Conservation (phyloP, 257 asterid species). For the Cynanchum wilfordii region DNA sequence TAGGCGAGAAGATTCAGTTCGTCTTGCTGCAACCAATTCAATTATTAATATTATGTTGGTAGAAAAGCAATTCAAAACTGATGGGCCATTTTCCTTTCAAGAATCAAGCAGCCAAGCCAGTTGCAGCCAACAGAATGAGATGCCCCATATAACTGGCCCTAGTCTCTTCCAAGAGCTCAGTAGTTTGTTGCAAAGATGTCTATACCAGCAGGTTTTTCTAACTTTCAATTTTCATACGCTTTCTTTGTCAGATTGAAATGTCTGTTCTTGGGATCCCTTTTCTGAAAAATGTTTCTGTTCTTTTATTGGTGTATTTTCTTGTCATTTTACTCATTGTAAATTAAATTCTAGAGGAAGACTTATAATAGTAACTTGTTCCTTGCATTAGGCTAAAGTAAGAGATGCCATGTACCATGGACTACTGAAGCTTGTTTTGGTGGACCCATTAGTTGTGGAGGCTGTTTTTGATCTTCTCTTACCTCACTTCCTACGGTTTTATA, state of each 20-base stretch:
- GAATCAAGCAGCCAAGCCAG: conserved; percentile 93
- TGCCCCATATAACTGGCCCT: conserved; percentile 32
- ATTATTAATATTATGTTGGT: conserved; percentile 63
- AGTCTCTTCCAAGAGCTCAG: conserved; percentile 76
- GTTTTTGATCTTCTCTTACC: conserved; percentile 64
- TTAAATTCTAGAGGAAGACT: not conserved
- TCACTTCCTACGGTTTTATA: conserved; percentile 66
- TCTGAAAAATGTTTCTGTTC: not conserved
- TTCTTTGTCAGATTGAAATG: not conserved
- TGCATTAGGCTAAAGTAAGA: conserved; percentile 61
- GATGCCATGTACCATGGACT: conserved; percentile 62
- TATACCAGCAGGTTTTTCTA: conserved; percentile 68
- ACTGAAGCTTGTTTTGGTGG: conserved; percentile 73
- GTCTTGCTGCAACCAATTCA: conserved; percentile 63
- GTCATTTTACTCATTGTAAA: not conserved
- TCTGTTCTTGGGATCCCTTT: not conserved
- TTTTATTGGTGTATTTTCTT: conserved; percentile 1
- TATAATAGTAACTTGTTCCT: conserved; percentile 3
- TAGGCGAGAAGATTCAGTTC: conserved; percentile 72
- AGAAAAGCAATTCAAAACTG: conserved; percentile 50
- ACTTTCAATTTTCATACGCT: conserved; percentile 15
- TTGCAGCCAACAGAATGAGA: conserved; percentile 76
- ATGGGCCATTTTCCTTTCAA: conserved; percentile 61
- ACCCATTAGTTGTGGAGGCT: conserved; percentile 51
- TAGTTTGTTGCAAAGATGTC: conserved; percentile 83